Evolutionary conservation across 345 rosid genomes (phyloP).

Genomic region (Turnera subulata): DNA sequence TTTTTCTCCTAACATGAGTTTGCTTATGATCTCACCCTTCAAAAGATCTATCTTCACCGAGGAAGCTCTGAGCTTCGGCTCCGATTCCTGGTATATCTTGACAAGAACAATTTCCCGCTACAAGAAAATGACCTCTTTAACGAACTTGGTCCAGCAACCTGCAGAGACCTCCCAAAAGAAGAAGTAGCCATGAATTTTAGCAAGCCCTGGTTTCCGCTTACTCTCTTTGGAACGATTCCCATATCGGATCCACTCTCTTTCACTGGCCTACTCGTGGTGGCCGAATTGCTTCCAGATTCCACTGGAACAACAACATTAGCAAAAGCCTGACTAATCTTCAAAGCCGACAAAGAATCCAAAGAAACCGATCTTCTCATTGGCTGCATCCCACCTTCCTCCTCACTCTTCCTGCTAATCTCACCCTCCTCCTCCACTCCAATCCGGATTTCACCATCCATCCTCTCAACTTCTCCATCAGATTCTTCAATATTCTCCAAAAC

Average conservation of each 20-base stretch:
- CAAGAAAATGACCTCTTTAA: conserved; percentile 59
- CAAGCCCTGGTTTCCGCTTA: conserved; percentile 29
- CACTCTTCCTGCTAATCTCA: conserved; percentile 23
- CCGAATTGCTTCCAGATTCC: conserved; percentile 20
- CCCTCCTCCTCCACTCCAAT: conserved; percentile 13
- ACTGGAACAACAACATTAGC: conserved; percentile 16
- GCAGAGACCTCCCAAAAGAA: conserved; percentile 38
- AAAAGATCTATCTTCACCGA: conserved; percentile 10
- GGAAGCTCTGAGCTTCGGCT: conserved; percentile 13
- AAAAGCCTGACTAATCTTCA: conserved; percentile 37
- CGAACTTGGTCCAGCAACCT: conserved; percentile 34
- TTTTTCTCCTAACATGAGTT: too few relatives aligned
- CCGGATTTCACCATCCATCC: conserved; percentile 18
- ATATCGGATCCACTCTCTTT: conserved; percentile 18
- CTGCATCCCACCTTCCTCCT: conserved; percentile 22
- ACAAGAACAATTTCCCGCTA: conserved; percentile 47
- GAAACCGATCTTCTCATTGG: conserved; percentile 71
- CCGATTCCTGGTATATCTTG: conserved; percentile 22
- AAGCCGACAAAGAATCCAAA: conserved; percentile 53
- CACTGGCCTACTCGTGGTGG: neutral
- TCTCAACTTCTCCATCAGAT: conserved; percentile 15
- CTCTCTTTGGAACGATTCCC: conserved; percentile 20
- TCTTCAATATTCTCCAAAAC: conserved; percentile 23
- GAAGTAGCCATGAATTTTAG: conserved; percentile 29
- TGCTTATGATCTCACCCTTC: too few relatives aligned